Evolutionary conservation across 305 asterid species (phyloP).

Genomic region (Euphrasia arctica): DNA sequence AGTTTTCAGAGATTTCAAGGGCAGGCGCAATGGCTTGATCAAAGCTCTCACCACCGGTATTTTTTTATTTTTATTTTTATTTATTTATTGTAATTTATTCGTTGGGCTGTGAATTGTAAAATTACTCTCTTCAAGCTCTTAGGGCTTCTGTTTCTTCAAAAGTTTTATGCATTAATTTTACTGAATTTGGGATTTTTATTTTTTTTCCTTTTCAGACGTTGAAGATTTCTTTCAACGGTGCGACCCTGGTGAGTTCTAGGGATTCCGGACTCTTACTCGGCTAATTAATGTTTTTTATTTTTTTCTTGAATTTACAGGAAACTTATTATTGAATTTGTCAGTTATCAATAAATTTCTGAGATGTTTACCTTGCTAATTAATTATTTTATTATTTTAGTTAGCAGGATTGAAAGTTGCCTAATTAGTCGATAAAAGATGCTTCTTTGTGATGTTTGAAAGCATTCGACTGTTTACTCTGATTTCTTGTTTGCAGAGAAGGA

Average conservation of each 20-base stretch:
- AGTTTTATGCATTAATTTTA: constrained; percentile 14
- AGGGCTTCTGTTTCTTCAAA: constrained; percentile 30
- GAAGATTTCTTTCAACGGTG: constrained; percentile 48
- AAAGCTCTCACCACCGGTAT: constrained; percentile 57
- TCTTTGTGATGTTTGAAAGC: too few species aligned
- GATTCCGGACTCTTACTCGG: not conserved
- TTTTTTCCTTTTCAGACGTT: constrained; percentile 36
- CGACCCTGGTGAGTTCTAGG: constrained; percentile 51
- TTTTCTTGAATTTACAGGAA: constrained; percentile 1
- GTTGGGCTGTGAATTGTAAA: not conserved
- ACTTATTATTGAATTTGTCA: not conserved
- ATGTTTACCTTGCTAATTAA: too few species aligned
- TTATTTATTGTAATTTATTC: not conserved
- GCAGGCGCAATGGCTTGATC: constrained; percentile 51
- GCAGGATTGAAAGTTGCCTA: not conserved
- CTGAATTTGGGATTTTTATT: constrained; percentile 28
- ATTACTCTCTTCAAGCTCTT: constrained; percentile 20
- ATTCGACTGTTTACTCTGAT: not conserved
- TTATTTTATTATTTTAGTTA: too few species aligned
- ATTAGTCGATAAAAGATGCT: constrained; percentile 3
- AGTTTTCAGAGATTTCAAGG: constrained; percentile 49
- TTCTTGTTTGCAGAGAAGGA: constrained; percentile 45
- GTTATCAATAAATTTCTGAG: constrained; percentile 1
- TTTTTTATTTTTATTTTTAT: not conserved
- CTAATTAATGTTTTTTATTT: not conserved